Evolutionary conservation across 768 basidiomycete species (phyloP).

Genomic region (Suillus hirtellus): DNA sequence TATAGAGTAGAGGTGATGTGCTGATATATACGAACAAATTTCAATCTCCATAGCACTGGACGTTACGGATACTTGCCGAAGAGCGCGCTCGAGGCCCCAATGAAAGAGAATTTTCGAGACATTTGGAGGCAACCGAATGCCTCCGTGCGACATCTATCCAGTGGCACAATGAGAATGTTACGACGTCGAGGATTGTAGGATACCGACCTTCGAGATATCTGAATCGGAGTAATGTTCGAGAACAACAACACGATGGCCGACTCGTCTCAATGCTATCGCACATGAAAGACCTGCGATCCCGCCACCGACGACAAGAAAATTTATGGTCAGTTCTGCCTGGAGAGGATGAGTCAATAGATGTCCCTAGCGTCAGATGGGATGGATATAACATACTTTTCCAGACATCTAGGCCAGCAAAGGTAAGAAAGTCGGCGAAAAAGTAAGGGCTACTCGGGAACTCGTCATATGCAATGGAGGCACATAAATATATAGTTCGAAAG

Average conservation of each 20-base stretch:
- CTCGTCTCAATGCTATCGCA: slow-evolving; percentile 53
- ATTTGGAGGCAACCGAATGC: slow-evolving; percentile 56
- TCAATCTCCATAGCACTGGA: slow-evolving; percentile 24
- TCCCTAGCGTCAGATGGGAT: background rate
- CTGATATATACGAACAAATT: slow-evolving; percentile 26
- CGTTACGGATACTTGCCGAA: slow-evolving; percentile 36
- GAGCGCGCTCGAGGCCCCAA: slow-evolving; percentile 52
- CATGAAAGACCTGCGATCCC: slow-evolving; percentile 57
- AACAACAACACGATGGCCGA: slow-evolving; percentile 61
- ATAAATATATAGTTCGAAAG: slow-evolving; percentile 2
- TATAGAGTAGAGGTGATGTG: slow-evolving; percentile 3
- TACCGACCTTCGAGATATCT: slow-evolving; percentile 35
- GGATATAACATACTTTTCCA: slow-evolving; percentile 4
- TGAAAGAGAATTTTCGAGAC: slow-evolving; percentile 54
- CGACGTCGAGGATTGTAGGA: background rate
- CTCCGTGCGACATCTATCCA: slow-evolving; percentile 35
- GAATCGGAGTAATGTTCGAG: slow-evolving; percentile 49
- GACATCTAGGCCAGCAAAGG: slow-evolving; percentile 1
- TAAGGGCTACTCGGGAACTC: background rate
- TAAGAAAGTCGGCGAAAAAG: background rate
- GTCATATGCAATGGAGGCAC: background rate
- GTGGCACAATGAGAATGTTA: slow-evolving; percentile 6
- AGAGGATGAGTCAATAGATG: background rate
- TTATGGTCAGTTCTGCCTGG: slow-evolving; percentile 22
- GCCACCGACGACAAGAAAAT: slow-evolving; percentile 51